Conservation (phyloP, 176 grass and related monocot species). For the Urochloa ruziziensis region DNA sequence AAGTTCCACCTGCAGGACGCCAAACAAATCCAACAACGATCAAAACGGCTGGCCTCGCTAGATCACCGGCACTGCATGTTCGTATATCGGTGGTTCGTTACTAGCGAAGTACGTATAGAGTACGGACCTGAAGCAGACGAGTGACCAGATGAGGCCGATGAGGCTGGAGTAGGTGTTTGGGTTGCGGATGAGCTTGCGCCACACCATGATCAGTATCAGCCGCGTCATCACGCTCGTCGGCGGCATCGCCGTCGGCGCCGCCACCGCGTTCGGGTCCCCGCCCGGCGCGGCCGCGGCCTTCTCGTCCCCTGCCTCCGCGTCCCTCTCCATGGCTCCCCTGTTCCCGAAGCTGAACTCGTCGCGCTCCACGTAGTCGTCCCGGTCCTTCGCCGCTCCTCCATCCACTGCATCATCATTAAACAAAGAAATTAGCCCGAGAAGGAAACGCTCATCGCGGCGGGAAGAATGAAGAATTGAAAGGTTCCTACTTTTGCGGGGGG, state of each 20-base stretch:
- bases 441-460: background rate
- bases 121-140: slow-evolving; percentile 92
- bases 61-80: background rate
- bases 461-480: no score
- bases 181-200: slow-evolving; percentile 99
- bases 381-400: slow-evolving; percentile 46
- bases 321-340: slow-evolving; percentile 49
- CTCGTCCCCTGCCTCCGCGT: slow-evolving; percentile 67
- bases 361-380: slow-evolving; percentile 61
- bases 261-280: slow-evolving; percentile 18
- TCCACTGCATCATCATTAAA: slow-evolving; percentile 47
- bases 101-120: no score
- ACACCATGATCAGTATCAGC: slow-evolving; percentile 99
- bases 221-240: slow-evolving; percentile 98
- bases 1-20: slow-evolving; percentile 78
- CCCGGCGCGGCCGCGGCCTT: slow-evolving; percentile 31
- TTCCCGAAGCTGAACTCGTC: slow-evolving; percentile 97
- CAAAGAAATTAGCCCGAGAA: background rate
- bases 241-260: slow-evolving; percentile 69
- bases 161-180: slow-evolving; percentile 99
- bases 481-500: slow-evolving; percentile 72
- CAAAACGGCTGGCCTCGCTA: background rate
- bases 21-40: slow-evolving; percentile 11
- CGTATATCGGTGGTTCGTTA: background rate
- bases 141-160: slow-evolving; percentile 92